phyloP scores from a whole-genome alignment of 768 basidiomycete genomes.

The Lactifluus pinguis region DNA sequence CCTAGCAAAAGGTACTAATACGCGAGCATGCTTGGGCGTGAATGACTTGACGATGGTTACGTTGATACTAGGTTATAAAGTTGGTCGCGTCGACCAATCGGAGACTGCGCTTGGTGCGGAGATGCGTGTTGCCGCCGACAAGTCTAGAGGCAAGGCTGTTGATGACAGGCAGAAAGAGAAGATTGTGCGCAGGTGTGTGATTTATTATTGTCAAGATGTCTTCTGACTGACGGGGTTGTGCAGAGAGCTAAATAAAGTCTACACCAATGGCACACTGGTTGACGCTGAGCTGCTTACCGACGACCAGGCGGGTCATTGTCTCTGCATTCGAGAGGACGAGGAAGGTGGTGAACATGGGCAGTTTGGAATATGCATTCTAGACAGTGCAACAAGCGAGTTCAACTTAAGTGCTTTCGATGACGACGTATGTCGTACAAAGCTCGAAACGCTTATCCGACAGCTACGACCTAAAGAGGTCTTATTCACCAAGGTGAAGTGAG shows the following conservation, averaged over 20 bases:
- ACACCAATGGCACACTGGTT: constrained; percentile 92
- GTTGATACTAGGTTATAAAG: constrained; percentile 62
- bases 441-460: constrained; percentile 91
- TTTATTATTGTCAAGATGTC: not conserved
- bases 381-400: constrained; percentile 94
- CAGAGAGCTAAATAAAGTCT: constrained; percentile 89
- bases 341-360: constrained; percentile 34
- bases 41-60: not conserved
- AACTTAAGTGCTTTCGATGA: constrained; percentile 84
- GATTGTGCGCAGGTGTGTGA: constrained; percentile 69
- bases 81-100: constrained; percentile 92
- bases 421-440: constrained; percentile 82
- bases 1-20: constrained; percentile 55
- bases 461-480: constrained; percentile 87
- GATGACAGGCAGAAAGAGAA: constrained; percentile 61
- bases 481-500: constrained; percentile 63
- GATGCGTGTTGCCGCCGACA: constrained; percentile 80
- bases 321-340: constrained; percentile 66
- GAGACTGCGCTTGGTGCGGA: constrained; percentile 97
- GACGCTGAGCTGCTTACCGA: constrained; percentile 83
- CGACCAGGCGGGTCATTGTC: constrained; percentile 92
- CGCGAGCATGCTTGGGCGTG: not conserved
- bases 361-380: constrained; percentile 87
- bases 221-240: constrained; percentile 3
- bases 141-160: constrained; percentile 37